Evolutionary conservation across 345 rosid species (phyloP).

Genomic region (Eucalyptus paniculata): DNA sequence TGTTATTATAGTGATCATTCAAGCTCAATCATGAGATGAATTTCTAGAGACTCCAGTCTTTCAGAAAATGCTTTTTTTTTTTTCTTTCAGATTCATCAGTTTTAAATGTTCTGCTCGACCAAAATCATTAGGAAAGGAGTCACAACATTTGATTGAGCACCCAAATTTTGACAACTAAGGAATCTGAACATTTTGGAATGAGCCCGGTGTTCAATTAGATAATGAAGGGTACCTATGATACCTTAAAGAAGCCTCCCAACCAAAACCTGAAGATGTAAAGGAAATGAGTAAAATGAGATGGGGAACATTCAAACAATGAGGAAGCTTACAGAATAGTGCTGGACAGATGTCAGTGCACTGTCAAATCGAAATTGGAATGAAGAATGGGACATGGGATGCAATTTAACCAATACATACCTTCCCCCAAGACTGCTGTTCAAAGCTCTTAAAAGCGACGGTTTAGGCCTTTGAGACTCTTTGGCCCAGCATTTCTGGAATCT

Average conservation of each 20-base stretch:
- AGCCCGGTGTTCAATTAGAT: background rate
- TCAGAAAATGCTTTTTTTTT: background rate
- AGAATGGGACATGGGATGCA: background rate
- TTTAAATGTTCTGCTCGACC: background rate
- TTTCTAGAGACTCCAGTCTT: background rate
- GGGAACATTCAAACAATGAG: background rate
- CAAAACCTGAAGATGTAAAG: conserved; percentile 48
- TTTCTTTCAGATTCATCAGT: background rate
- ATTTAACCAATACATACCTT: conserved; percentile 26
- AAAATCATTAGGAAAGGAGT: background rate
- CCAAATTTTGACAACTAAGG: background rate
- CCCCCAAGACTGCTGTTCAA: conserved; percentile 73
- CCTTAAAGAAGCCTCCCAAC: conserved; percentile 89
- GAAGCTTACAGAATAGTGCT: background rate
- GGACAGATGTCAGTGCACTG: background rate
- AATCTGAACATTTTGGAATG: background rate
- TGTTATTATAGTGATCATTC: background rate
- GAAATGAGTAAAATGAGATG: background rate
- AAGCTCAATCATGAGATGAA: background rate
- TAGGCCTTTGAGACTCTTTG: conserved; percentile 50
- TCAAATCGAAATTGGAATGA: background rate
- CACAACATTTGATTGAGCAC: background rate
- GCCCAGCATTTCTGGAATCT: conserved; percentile 80
- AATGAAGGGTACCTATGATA: conserved; percentile 1
- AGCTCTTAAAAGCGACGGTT: conserved; percentile 85